Conservation (phyloP, 352 stramenopile genomes). For the Elongisporangium undulatum region DNA sequence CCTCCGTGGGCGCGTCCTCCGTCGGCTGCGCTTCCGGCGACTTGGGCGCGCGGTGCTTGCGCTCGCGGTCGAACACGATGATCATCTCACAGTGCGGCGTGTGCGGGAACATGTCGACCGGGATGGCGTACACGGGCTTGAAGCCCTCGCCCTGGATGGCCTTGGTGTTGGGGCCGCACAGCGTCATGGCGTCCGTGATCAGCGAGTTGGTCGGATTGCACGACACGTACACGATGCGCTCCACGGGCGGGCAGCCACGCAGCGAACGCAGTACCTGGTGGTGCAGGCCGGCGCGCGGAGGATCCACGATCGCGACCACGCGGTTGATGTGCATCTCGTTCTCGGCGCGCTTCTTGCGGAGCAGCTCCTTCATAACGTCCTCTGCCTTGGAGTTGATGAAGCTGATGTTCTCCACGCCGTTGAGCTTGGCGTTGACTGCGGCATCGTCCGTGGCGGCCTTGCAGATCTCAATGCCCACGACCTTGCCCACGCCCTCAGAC, state of each 20-base stretch:
- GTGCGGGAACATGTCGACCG: slow-evolving; percentile 99
- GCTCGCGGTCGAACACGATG: slow-evolving; percentile 94
- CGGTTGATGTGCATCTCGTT: slow-evolving; percentile 51
- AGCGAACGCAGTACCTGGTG: slow-evolving; percentile 86
- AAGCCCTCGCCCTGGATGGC: slow-evolving; percentile 91
- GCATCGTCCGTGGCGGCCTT: slow-evolving; percentile 90
- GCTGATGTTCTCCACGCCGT: slow-evolving; percentile 81
- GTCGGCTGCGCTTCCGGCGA: slow-evolving; percentile 1
- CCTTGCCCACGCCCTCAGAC: slow-evolving; percentile 71
- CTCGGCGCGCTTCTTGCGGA: slow-evolving; percentile 53
- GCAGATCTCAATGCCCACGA: slow-evolving; percentile 88
- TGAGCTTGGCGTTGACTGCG: slow-evolving; percentile 77
- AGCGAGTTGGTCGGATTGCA: slow-evolving; percentile 98
- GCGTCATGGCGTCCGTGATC: slow-evolving; percentile 77
- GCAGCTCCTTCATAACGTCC: slow-evolving; percentile 86
- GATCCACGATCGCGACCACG: slow-evolving; percentile 97
- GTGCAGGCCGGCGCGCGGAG: slow-evolving; percentile 94
- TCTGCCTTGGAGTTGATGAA: slow-evolving; percentile 92
- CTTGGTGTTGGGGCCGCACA: slow-evolving; percentile 94
- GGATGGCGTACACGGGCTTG: slow-evolving; percentile 86
- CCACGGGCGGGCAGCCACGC: slow-evolving; percentile 73
- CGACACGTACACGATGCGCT: slow-evolving; percentile 96
- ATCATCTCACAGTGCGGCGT: slow-evolving; percentile 98
- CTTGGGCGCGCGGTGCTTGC: slow-evolving; percentile 15
- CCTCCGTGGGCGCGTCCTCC: background rate